Percentiles rank a stretch among this genome's conserved stretches.
Evolutionary conservation across 2,329 filamentous ascomycete genomes (phyloP).

Genomic region (Neobulgaria alba): DNA sequence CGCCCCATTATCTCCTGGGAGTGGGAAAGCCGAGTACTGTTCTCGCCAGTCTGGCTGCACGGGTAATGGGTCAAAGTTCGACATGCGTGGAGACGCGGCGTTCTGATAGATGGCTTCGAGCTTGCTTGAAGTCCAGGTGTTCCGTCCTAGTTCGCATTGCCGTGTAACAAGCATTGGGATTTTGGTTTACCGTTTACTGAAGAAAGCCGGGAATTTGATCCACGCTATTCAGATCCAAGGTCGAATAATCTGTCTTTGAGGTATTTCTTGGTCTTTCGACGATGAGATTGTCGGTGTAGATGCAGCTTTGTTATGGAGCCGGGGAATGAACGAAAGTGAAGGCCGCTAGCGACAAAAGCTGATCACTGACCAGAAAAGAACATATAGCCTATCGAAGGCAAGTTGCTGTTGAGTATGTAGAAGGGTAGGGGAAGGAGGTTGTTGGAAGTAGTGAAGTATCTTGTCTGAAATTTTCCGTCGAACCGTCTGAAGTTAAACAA

Average conservation of each 20-base stretch:
- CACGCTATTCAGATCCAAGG: constrained; percentile 1
- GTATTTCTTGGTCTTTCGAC: neutral
- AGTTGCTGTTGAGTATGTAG: constrained; percentile 12
- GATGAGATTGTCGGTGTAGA: constrained; percentile 3
- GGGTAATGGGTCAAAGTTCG: constrained; percentile 29
- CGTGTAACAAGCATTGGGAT: constrained; percentile 32
- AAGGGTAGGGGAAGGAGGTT: constrained; percentile 1
- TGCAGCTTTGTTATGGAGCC: constrained; percentile 15
- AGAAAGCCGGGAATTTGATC: constrained; percentile 13
- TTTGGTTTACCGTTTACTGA: constrained; percentile 13
- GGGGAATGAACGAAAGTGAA: constrained; percentile 26
- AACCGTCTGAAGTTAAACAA: constrained; percentile 3
- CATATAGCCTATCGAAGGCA: constrained; percentile 22
- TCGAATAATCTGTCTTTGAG: no score
- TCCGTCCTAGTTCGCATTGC: constrained; percentile 31
- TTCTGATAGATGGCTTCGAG: constrained; percentile 28
- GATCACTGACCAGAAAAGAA: constrained; percentile 25
- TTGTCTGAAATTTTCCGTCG: constrained; percentile 7
- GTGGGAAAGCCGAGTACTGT: constrained; percentile 27
- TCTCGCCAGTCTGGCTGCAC: constrained; percentile 31
- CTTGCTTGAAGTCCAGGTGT: constrained; percentile 31
- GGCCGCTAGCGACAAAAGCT: constrained; percentile 19
- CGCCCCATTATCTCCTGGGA: constrained; percentile 23
- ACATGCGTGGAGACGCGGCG: constrained; percentile 30
- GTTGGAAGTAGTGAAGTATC: neutral